phyloP scores from a whole-genome alignment of 148 eudicot genomes.

The Vaccinium darrowii region DNA sequence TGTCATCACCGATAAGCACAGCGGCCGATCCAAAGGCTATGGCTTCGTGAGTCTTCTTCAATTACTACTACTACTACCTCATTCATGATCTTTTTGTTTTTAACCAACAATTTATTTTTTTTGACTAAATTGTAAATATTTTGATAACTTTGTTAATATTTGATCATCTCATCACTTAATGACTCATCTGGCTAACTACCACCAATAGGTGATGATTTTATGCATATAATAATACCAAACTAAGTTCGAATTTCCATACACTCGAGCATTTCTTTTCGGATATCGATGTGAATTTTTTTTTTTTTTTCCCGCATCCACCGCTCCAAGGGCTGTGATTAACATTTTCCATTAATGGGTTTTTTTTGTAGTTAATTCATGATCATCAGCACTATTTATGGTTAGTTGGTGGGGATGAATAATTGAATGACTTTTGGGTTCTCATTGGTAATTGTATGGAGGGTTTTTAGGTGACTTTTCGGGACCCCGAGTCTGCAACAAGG shows the following conservation, averaged over 20 bases:
- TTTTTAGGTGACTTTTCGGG: conserved; percentile 94
- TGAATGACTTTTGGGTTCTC: conserved; percentile 33
- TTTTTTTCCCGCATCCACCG: too few species aligned
- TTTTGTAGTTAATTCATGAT: background rate
- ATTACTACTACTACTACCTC: background rate
- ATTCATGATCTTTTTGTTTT: background rate
- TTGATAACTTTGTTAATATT: background rate
- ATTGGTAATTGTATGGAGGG: conserved; percentile 59
- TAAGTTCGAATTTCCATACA: too few species aligned
- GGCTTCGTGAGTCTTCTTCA: conserved; percentile 76
- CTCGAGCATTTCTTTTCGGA: too few species aligned
- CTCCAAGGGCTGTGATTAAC: too few species aligned
- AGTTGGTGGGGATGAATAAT: conserved; percentile 2
- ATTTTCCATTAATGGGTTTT: background rate
- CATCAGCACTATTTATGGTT: background rate
- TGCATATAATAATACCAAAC: too few species aligned
- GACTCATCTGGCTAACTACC: too few species aligned
- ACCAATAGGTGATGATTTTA: too few species aligned
- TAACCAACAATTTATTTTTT: too few species aligned
- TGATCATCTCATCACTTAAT: background rate
- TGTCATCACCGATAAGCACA: conserved; percentile 90
- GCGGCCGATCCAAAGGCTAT: conserved; percentile 94
- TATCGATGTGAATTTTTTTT: too few species aligned
- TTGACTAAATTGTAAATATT: background rate
- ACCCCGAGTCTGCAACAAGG: conserved; percentile 88